These are phyloP conservation scores for Hibiscus tridactylites DNA, from an alignment of 345 rosid species.

Conservation along the genomic window DNA sequence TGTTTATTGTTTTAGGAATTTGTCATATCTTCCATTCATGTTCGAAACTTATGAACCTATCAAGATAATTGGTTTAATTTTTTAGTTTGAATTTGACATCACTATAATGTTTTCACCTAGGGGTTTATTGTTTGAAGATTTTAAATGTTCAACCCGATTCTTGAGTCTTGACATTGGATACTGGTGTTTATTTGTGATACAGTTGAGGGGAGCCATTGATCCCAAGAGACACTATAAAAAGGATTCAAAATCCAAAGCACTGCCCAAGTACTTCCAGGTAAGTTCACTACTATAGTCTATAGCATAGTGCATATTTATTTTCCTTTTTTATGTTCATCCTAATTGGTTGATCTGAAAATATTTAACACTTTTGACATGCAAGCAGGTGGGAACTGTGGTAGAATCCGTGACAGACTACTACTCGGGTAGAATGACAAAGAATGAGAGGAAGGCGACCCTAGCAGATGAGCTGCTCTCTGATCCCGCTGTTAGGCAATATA, in stretches of 20 bases:
- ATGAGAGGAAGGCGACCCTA: constrained; percentile 70
- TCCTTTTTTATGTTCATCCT: not conserved
- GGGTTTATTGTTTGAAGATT: not conserved
- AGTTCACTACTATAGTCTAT: constrained; percentile 8
- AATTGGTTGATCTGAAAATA: not conserved
- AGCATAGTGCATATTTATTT: not conserved
- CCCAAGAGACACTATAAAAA: constrained; percentile 85
- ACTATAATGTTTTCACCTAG: not conserved
- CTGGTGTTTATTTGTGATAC: constrained; percentile 8
- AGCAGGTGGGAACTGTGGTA: constrained; percentile 77
- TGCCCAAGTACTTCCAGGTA: constrained; percentile 89
- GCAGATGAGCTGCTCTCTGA: constrained; percentile 85
- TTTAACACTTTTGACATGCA: not conserved
- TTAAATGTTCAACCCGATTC: not conserved
- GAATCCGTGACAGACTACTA: constrained; percentile 42
- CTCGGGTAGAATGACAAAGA: constrained; percentile 52
- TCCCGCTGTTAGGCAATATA: constrained; percentile 39
- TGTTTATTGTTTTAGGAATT: not conserved
- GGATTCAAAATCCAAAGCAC: constrained; percentile 41
- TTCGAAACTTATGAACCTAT: not conserved
- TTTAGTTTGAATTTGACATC: not conserved
- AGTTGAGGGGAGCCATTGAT: constrained; percentile 76
- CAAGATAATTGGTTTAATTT: not conserved
- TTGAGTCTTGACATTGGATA: constrained; percentile 1
- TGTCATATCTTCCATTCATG: not conserved